Evolutionary conservation across 2,329 filamentous ascomycete genomes (phyloP).

Genomic region (Aspergillus luchuensis): DNA sequence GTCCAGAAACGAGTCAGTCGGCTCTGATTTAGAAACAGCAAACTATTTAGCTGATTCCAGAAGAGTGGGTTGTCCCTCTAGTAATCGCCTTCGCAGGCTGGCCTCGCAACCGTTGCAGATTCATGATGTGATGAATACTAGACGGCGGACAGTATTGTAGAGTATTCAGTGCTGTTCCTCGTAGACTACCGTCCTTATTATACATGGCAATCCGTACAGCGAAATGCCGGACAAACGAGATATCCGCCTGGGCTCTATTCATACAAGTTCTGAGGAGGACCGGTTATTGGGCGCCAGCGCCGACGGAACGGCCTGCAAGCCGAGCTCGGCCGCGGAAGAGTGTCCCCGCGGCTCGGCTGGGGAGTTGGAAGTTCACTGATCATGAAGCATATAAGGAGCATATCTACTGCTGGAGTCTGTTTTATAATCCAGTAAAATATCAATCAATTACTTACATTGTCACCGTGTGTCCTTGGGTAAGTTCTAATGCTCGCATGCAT

Average conservation of each 20-base stretch:
- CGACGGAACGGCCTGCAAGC: conserved; percentile 11
- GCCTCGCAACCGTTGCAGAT: too few relatives aligned
- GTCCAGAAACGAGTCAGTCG: too few relatives aligned
- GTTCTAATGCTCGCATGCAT: neutral
- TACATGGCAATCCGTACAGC: too few relatives aligned
- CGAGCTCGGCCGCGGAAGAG: neutral
- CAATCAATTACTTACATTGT: neutral
- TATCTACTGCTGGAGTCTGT: neutral
- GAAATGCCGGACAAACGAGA: neutral
- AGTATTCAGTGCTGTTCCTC: too few relatives aligned
- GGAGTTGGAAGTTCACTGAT: neutral
- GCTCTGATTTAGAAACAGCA: too few relatives aligned
- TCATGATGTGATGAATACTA: too few relatives aligned
- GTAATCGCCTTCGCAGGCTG: too few relatives aligned
- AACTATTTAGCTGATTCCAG: too few relatives aligned
- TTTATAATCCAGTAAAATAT: too few relatives aligned
- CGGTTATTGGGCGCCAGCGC: conserved; percentile 14
- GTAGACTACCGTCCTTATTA: too few relatives aligned
- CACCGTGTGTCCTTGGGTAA: neutral
- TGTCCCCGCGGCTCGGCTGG: conserved; percentile 3
- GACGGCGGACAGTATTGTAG: too few relatives aligned
- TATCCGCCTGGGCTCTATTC: neutral
- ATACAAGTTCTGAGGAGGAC: neutral
- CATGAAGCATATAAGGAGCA: neutral
- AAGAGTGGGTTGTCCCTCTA: too few relatives aligned